phyloP scores from a whole-genome alignment of 345 rosid species.

The Excoecaria cochinchinensis region DNA sequence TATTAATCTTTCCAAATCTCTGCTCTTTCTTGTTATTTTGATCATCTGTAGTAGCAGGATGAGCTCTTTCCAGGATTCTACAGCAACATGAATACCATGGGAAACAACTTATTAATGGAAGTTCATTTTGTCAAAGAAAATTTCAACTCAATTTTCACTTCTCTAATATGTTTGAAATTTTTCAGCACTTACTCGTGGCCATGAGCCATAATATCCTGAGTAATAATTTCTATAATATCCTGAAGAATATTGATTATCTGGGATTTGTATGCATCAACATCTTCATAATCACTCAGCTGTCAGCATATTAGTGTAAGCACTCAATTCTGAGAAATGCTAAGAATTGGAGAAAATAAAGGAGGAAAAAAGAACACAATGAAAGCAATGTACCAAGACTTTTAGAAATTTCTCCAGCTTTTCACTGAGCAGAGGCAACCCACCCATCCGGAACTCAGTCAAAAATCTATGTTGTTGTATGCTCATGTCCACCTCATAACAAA shows the following conservation, averaged over 20 bases:
- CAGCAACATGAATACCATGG: slow-evolving; percentile 25
- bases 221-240: slow-evolving; percentile 86
- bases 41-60: slow-evolving; percentile 14
- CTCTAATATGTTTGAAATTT: slow-evolving; percentile 17
- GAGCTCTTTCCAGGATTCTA: slow-evolving; percentile 61
- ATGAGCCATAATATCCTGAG: slow-evolving; percentile 64
- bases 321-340: slow-evolving; percentile 7
- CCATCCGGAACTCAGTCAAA: slow-evolving; percentile 61
- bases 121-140: neutral
- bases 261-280: slow-evolving; percentile 45
- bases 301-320: slow-evolving; percentile 26
- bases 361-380: slow-evolving; percentile 11
- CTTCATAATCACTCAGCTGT: slow-evolving; percentile 51
- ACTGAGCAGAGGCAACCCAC: slow-evolving; percentile 75
- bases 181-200: slow-evolving; percentile 68
- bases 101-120: slow-evolving; percentile 10
- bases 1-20: slow-evolving; percentile 70
- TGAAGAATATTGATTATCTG: slow-evolving; percentile 86
- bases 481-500: slow-evolving; percentile 51
- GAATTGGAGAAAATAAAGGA: slow-evolving; percentile 6
- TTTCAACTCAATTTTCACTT: neutral
- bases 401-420: slow-evolving; percentile 76
- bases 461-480: slow-evolving; percentile 49
- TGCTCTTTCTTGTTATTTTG: slow-evolving; percentile 50
- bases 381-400: slow-evolving; percentile 53